Evolutionary conservation across 2,329 filamentous ascomycete genomes (phyloP).

Genomic region (Coniochaeta sp.): DNA sequence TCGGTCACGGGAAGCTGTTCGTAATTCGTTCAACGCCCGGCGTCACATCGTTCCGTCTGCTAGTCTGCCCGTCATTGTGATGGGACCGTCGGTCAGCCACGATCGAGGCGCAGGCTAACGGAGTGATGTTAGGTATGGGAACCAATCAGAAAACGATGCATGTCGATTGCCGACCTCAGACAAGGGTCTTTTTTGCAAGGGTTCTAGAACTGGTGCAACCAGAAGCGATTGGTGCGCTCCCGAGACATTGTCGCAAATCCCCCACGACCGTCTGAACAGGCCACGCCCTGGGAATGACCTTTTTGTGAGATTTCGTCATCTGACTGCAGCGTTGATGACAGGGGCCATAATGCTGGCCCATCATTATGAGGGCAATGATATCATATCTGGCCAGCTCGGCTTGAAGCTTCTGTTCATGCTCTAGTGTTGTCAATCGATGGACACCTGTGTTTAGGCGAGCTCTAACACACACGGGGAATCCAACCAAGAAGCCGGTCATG

Average conservation of each 20-base stretch:
- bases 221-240: slow-evolving; percentile 23
- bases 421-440: background rate
- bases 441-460: too few species aligned
- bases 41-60: background rate
- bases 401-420: background rate
- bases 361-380: background rate
- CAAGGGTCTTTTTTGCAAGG: slow-evolving; percentile 2
- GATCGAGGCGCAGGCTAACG: slow-evolving; percentile 2
- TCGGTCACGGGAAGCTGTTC: background rate
- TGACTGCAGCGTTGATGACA: background rate
- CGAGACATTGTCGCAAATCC: slow-evolving; percentile 15
- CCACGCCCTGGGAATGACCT: too few species aligned
- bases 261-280: background rate
- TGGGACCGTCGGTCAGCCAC: background rate
- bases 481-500: too few species aligned
- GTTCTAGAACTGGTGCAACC: slow-evolving; percentile 5
- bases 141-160: background rate
- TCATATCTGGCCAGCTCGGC: background rate
- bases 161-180: background rate
- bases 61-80: background rate
- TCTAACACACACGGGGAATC: too few species aligned
- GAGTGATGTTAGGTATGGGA: background rate
- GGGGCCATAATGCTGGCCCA: background rate
- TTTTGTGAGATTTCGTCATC: background rate
- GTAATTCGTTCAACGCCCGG: background rate